Conservation (phyloP, 2,329 filamentous ascomycete species). For the Cytospora schulzeri region DNA sequence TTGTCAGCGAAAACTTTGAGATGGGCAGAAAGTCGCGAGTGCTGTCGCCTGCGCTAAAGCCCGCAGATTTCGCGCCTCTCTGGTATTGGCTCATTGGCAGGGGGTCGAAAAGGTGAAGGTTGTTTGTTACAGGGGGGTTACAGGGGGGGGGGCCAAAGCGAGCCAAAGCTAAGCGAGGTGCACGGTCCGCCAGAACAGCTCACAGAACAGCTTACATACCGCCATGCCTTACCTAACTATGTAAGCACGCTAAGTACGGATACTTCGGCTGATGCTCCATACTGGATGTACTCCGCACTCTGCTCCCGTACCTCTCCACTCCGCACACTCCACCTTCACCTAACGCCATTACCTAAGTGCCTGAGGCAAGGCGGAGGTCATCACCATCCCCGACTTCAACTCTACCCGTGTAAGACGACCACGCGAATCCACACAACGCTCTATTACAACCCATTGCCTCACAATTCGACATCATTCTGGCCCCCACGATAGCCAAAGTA, state of each 20-base stretch:
- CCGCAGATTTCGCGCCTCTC: conserved; percentile 22
- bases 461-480: conserved; percentile 39
- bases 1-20: conserved; percentile 55
- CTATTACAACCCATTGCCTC: conserved; percentile 32
- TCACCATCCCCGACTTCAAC: conserved; percentile 9
- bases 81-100: neutral
- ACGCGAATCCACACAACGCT: conserved; percentile 20
- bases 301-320: neutral
- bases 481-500: conserved; percentile 40
- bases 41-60: conserved; percentile 31
- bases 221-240: neutral
- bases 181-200: neutral
- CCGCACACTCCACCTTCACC: neutral
- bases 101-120: neutral
- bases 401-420: neutral
- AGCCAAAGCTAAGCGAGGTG: neutral
- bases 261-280: neutral
- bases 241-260: neutral
- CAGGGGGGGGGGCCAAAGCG: too few species aligned
- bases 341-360: neutral
- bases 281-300: neutral
- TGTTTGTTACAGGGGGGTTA: neutral
- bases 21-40: conserved; percentile 40
- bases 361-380: conserved; percentile 21
- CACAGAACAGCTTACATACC: neutral